Base-by-base conservation (phyloP, 2,329 filamentous ascomycete genomes). In the Tolypocladium ovalisporum region DNA sequence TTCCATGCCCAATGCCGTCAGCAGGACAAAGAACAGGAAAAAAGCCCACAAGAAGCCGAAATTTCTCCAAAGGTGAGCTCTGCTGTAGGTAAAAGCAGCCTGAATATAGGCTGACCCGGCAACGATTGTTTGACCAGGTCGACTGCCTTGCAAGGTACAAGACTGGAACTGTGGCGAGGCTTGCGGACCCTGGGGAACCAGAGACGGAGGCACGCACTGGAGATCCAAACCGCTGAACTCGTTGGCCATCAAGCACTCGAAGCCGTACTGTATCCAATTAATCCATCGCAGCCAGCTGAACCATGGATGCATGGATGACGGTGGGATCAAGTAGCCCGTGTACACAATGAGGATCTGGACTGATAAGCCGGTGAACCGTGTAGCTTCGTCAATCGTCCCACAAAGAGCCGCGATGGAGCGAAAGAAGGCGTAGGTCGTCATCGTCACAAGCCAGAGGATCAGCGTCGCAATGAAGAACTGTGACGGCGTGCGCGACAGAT, bases 1-100 rank as follows among this genome's bases (percentile, higher is more conserved):
- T 64, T 95, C 89, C 19, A 86, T 85, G 1, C 85, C 87, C 27
- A 88, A 62, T 6, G 87, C 79, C 0, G 89, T 93, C 35, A 93
- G 71, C 13, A 85, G 62, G 15, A 95, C 81, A 66, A 93, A 95
- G 6, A 90, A 78, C 1, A 89, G 76, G 1, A 84, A 81, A 62
- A 90, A 94, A 0, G 86, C 89, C 62, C 92, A 84, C 1, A 94
- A 72, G 4, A 92, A 85, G 36, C 87, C 89, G 65, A 89, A 90
- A 67, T 93, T 91, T 4, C 89, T 83, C 87, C 87, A 89, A 9
- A 86, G 71, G 62, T 89, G 79, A 0, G 73, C 70, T 1, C 79
- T 71, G 5, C 71, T 74, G 66, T 88, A 89, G 2, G 73, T 68
- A 61, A 81, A 86, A 4, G 71, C 67, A 70, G 75, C 10, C 70